Evolutionary conservation across 2,329 filamentous ascomycete species (phyloP), one percentile per base, ranked within the genome.

Genomic region (Pyrenochaeta sp.): DNA sequence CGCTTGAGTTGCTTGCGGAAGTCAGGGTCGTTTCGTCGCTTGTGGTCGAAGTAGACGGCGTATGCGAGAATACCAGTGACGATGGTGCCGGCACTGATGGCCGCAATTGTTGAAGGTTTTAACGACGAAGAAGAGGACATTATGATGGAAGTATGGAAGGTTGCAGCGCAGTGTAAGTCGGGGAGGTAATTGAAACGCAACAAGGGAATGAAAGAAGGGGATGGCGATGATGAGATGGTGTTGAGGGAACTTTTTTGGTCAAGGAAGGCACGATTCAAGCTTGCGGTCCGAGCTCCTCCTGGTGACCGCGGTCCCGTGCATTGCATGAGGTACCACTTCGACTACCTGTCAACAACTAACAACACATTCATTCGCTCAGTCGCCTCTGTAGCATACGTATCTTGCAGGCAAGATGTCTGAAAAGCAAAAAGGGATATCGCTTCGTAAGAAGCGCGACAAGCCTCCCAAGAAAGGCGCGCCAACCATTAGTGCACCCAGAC

Each of bases 1-100:
- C 88, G 87, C 77, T 90, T 90, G 69, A 89, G 74, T 35, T 81
- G 75, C 73, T 81, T 85, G 67, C 86, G 82, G 78, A 89, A 89
- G 32, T 84, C 82, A 49, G 84, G 81, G 66, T 88, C 85, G 63
- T 82, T 85, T 65, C 86, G 84, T 72, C 86, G 81, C 72, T 82
- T 82, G 79, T 88, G 82, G 75, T 89, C 86, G 63, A 89, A 89
- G 79, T 88, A 89, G 63, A 84, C 76, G 64, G 86, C 86, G 73
- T 89, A 89, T 67, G 84, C 86, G 62, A 88, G 74, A 55, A 85
- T 72, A 63, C 84, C 84, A 36, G 85, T 83, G 59, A 86, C 74
- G 63, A 85, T 72, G 47, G 84, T 84, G 77, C 85, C 85, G 63
- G 82, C 81, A 56, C 82, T 82, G 67, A 84, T 81, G 72, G 83